Conservation (phyloP, 176 grass and related monocot genomes). For the Avena atlantica region DNA sequence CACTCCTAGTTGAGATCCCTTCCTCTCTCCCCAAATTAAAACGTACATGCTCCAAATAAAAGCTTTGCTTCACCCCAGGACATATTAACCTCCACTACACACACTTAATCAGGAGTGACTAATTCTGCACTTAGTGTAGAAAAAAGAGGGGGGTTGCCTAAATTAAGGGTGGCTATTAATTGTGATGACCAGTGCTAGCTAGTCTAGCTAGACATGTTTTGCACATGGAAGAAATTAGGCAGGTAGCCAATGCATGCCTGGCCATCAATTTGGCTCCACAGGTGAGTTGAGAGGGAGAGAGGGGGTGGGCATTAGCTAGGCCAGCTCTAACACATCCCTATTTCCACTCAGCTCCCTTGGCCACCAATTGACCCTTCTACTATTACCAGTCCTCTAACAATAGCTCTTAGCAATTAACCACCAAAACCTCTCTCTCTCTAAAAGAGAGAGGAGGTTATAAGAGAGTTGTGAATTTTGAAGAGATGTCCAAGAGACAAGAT, state of each 20-base stretch:
- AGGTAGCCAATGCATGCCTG: not conserved
- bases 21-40: not conserved
- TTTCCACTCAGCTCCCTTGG: constrained; percentile 42
- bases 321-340: constrained; percentile 37
- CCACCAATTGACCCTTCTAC: constrained; percentile 43
- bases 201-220: constrained; percentile 39
- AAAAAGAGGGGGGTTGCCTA: not conserved
- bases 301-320: constrained; percentile 15
- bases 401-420: constrained; percentile 51
- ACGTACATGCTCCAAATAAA: not conserved
- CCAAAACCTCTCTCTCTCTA: constrained; percentile 37
- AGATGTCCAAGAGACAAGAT: constrained; percentile 14
- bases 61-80: not conserved
- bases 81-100: not conserved
- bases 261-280: constrained; percentile 31
- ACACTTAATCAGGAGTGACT: constrained; percentile 10
- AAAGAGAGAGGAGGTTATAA: constrained; percentile 34
- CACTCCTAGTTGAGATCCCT: constrained; percentile 55
- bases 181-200: not conserved
- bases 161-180: constrained; percentile 46
- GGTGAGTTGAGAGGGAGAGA: constrained; percentile 9
- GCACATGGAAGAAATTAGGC: constrained; percentile 37
- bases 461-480: not conserved
- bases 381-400: constrained; percentile 50
- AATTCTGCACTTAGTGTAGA: constrained; percentile 21